phyloP scores from a whole-genome alignment of 257 asterid species.

The Fraxinus americana region DNA sequence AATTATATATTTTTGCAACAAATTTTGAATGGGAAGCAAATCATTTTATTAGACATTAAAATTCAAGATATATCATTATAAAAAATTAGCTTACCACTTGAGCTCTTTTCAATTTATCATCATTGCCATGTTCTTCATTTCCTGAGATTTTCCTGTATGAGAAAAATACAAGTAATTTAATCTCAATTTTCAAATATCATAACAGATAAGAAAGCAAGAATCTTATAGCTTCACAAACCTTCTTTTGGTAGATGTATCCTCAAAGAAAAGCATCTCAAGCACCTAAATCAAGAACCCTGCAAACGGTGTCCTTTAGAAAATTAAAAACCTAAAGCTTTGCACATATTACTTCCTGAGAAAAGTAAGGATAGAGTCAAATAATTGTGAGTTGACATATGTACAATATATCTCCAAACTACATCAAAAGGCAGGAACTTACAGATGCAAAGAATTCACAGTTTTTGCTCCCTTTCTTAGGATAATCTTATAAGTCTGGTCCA shows the following conservation, averaged over 20 bases:
- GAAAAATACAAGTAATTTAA: neutral
- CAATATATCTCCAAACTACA: too few relatives aligned
- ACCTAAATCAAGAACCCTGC: conserved; percentile 73
- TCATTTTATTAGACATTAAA: too few relatives aligned
- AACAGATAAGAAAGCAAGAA: too few relatives aligned
- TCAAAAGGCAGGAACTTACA: too few relatives aligned
- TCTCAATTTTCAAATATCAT: too few relatives aligned
- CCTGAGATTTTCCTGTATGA: conserved; percentile 54
- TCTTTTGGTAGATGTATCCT: conserved; percentile 53
- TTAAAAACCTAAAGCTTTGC: conserved; percentile 64
- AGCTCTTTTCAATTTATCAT: conserved; percentile 47
- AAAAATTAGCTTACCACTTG: conserved; percentile 38
- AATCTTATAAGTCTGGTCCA: too few relatives aligned
- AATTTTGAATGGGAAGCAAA: neutral
- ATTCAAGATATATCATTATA: neutral
- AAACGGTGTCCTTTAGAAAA: conserved; percentile 66
- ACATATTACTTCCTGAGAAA: conserved; percentile 74
- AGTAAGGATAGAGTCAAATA: too few relatives aligned
- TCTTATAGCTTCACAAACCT: conserved; percentile 34
- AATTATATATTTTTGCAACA: too few relatives aligned
- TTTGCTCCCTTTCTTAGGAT: too few relatives aligned
- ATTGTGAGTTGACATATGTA: too few relatives aligned
- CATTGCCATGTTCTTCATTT: conserved; percentile 49
- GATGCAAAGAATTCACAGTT: too few relatives aligned
- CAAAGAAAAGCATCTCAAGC: conserved; percentile 59